Base-by-base conservation (phyloP, 2,329 filamentous ascomycete species). In the Ophiostoma perfectum region DNA sequence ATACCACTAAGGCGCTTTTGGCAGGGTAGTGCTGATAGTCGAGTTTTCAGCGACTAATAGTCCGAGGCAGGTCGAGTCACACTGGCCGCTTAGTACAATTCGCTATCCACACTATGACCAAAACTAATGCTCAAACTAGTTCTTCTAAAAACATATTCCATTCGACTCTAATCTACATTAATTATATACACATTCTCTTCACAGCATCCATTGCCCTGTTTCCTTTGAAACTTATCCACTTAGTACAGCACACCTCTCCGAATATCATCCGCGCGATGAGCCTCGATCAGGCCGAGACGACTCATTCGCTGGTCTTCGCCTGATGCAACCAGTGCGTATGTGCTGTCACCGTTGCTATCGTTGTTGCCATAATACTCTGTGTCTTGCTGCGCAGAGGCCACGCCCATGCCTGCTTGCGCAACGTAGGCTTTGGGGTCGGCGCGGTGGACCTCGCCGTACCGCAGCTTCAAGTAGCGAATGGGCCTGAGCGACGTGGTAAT, bases 231-330 rank as follows among this genome's bases (percentile, higher is more conserved):
- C 9, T 11, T 45, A 45, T 18, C 11, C 6, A 1, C 4, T 16
- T 63, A 42, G 11, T 63, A 63, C 38, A n/a, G 16, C 5, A 42
- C 39, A 9, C 16, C 38, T 14, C 12, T 42, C 5, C 38, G 58
- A 7, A 63, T 63, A 3, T 6, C 38, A 1, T 12, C 5, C 42
- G 16, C 38, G 1, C 16, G 58, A 39, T n/a, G 14, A 8, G 38
- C 12, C 38, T n/a, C 36, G 58, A n/a, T 36, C 12, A 62, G 58
- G 14, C 58, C 58, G 58, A 62, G 38, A 62, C 58, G 38, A 62
- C 36, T 36, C 38, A 41, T 14, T 6, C 36, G 12, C n/a, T 14
- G 49, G 18, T 27, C 47, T n/a, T 49, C n/a, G n/a, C 27, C n/a
- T 18, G 38, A 4, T 62, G 38, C 14, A n/a, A 14, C 27, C 1